These are phyloP conservation scores for Xerocomellus dryophilus DNA, from an alignment of 768 basidiomycete species.

Conservation along the genomic window DNA sequence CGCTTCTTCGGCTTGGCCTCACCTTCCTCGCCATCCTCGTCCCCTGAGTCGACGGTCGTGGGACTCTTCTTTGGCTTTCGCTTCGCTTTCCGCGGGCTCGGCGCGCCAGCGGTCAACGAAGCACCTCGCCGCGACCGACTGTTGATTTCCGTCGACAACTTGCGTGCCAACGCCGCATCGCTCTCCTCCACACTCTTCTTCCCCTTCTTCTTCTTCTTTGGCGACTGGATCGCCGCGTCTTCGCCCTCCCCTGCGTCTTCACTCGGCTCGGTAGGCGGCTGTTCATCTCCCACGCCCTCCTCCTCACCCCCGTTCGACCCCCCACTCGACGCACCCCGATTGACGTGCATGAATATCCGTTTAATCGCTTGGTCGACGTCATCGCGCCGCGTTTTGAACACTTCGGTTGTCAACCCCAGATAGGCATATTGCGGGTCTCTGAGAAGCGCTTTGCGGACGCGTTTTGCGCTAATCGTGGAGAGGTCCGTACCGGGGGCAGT, in stretches of 20 bases:
- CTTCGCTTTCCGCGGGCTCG: slow-evolving; percentile 45
- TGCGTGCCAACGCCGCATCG: slow-evolving; percentile 70
- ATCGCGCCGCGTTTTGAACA: slow-evolving; percentile 62
- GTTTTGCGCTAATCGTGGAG: slow-evolving; percentile 79
- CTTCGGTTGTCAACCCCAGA: slow-evolving; percentile 53
- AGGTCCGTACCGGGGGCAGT: slow-evolving; percentile 76
- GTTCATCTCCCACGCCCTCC: slow-evolving; percentile 21
- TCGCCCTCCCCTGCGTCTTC: slow-evolving; percentile 10
- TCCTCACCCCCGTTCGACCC: slow-evolving; percentile 16
- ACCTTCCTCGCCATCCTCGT: slow-evolving; percentile 45
- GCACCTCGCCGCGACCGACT: slow-evolving; percentile 50
- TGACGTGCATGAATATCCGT: slow-evolving; percentile 61
- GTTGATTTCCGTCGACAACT: slow-evolving; percentile 69
- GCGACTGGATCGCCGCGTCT: slow-evolving; percentile 18
- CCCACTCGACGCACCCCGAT: slow-evolving; percentile 27
- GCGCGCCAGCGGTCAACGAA: slow-evolving; percentile 34
- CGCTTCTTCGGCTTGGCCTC: slow-evolving; percentile 49
- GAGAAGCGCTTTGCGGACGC: slow-evolving; percentile 74
- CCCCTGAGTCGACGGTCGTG: slow-evolving; percentile 46
- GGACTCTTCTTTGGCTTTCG: slow-evolving; percentile 52
- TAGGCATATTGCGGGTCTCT: slow-evolving; percentile 33
- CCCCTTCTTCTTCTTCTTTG: slow-evolving; percentile 44
- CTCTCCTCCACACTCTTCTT: slow-evolving; percentile 52
- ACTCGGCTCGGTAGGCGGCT: slow-evolving; percentile 12
- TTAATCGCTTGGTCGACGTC: slow-evolving; percentile 70